These are phyloP conservation scores for Zelonia costaricensis DNA, from an alignment of 208 protist genomes.

Conservation along the genomic window DNA sequence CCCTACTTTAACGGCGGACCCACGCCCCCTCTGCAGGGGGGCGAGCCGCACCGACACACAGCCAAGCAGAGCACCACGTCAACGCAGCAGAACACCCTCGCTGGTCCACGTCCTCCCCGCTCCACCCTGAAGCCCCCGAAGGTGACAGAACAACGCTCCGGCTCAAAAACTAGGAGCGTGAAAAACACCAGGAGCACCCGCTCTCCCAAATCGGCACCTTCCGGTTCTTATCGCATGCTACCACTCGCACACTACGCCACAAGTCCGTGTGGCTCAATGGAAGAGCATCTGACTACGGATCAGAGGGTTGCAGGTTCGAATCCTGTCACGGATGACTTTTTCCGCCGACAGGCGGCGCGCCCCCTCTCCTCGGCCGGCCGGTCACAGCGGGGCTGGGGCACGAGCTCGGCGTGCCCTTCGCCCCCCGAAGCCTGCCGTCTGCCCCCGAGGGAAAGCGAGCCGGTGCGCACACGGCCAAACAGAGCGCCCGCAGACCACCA, in stretches of 20 bases:
- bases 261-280: conserved; percentile 87
- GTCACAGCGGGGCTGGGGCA: too few relatives aligned
- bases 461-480: too few relatives aligned
- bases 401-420: background rate
- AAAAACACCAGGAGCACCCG: accelerated
- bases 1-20: conserved; percentile 65
- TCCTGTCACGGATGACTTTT: conserved; percentile 86
- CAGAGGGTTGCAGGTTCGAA: conserved; percentile 91
- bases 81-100: conserved; percentile 75
- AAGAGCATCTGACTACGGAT: conserved; percentile 92
- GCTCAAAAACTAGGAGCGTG: conserved; percentile 8
- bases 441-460: too few relatives aligned
- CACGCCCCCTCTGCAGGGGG: conserved; percentile 56
- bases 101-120: conserved; percentile 65
- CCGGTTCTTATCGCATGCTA: accelerated
- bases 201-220: background rate
- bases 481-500: background rate
- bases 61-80: conserved; percentile 90
- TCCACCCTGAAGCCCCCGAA: conserved; percentile 56
- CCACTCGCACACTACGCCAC: accelerated
- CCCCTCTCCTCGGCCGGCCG: too few relatives aligned
- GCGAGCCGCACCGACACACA: conserved; percentile 59
- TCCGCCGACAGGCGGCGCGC: too few relatives aligned
- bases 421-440: background rate
- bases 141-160: conserved; percentile 84